Evolutionary conservation across 2,329 filamentous ascomycete species (phyloP).

Genomic region (Colletotrichum godetiae): DNA sequence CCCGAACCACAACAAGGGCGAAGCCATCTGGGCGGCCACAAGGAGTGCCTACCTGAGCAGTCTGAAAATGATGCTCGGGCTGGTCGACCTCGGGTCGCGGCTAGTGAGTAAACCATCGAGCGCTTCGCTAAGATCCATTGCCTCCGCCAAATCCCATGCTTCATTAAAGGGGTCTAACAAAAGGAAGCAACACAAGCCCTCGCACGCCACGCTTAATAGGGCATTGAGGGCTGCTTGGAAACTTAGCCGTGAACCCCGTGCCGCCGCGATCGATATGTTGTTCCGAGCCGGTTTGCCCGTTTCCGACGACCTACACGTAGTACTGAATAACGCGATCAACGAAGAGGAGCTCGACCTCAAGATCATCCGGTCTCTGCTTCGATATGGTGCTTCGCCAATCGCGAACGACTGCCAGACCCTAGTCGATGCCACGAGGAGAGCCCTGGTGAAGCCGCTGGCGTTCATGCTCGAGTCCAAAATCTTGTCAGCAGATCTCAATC

Average conservation of each 20-base stretch:
- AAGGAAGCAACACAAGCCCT: constrained; percentile 55
- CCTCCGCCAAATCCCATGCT: background rate
- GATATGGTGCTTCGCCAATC: constrained; percentile 63
- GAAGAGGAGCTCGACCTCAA: constrained; percentile 52
- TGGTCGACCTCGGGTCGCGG: constrained; percentile 52
- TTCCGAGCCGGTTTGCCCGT: constrained; percentile 62
- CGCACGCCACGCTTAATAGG: constrained; percentile 58
- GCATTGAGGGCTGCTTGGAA: constrained; percentile 67
- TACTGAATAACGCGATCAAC: constrained; percentile 63
- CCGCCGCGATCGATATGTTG: constrained; percentile 60
- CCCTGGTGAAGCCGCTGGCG: constrained; percentile 51
- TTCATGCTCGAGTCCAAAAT: constrained; percentile 56
- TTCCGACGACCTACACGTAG: constrained; percentile 61
- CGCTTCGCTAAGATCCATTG: background rate
- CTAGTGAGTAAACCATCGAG: constrained; percentile 48
- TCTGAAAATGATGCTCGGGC: constrained; percentile 62
- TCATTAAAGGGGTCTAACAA: constrained; percentile 14
- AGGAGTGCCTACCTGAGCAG: constrained; percentile 61
- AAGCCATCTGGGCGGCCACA: constrained; percentile 66
- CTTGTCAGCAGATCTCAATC: constrained; percentile 54
- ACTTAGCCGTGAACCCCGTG: constrained; percentile 59
- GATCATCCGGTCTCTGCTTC: constrained; percentile 26
- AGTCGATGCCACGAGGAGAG: constrained; percentile 57
- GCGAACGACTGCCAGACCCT: constrained; percentile 64
- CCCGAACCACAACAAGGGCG: constrained; percentile 65